A percentile compares a stretch with the other conserved stretches of the same genome.
phyloP scores from a whole-genome alignment of 2,329 filamentous ascomycete species.

The Teratosphaeria gauchensis region DNA sequence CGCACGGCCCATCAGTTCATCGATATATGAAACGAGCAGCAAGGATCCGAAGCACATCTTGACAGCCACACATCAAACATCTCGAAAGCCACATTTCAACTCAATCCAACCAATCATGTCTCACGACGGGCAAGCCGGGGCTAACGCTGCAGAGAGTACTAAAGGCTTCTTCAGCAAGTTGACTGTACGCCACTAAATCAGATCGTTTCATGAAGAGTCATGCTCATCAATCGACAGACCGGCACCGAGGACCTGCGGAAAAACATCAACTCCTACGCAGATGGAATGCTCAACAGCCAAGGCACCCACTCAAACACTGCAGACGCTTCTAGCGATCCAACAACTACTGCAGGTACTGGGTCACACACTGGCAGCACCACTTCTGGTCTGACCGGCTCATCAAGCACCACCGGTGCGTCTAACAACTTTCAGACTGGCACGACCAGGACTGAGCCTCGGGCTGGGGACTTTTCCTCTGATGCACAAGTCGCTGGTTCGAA shows the following conservation, averaged over 20 bases:
- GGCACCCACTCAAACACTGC: conserved; percentile 1
- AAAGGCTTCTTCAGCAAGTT: conserved; percentile 17
- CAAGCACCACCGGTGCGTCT: neutral
- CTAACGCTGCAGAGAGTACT: conserved; percentile 16
- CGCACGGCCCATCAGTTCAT: neutral
- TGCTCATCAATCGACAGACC: conserved; percentile 6
- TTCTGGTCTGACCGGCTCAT: neutral
- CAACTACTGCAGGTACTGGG: neutral
- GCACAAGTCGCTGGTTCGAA: neutral
- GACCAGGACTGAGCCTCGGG: neutral
- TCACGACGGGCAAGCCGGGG: neutral
- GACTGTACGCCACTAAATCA: conserved; percentile 6
- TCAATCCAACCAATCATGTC: neutral
- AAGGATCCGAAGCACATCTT: neutral
- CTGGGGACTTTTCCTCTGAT: neutral
- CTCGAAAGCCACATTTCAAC: neutral
- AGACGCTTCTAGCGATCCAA: neutral
- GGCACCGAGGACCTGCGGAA: conserved; percentile 16
- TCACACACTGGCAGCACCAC: neutral
- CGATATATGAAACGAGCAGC: neutral
- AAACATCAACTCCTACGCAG: conserved; percentile 21
- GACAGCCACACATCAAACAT: neutral
- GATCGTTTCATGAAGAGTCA: neutral
- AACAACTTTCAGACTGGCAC: neutral
- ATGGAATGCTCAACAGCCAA: conserved; percentile 14